Evolutionary conservation across 805 yeast species (phyloP).

Genomic region (Candida anglica): DNA sequence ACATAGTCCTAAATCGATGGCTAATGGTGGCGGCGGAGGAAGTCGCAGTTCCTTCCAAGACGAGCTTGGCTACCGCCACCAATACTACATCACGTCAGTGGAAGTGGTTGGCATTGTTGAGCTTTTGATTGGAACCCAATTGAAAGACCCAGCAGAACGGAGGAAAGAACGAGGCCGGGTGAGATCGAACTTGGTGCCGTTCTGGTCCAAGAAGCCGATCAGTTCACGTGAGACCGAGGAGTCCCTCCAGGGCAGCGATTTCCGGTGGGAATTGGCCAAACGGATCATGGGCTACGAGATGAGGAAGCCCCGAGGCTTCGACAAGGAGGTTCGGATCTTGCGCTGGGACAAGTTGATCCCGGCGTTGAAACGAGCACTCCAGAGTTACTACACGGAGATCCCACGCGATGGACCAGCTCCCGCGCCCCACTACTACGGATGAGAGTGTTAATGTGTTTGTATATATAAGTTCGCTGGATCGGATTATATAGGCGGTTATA

Average conservation of each 20-base stretch:
- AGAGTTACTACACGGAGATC: conserved; percentile 59
- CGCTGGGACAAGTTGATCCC: conserved; percentile 58
- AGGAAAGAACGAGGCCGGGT: conserved; percentile 65
- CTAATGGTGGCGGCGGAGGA: neutral
- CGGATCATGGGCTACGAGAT: conserved; percentile 61
- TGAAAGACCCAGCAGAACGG: conserved; percentile 44
- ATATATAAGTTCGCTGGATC: no score
- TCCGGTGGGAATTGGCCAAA: conserved; percentile 53
- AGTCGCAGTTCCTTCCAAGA: neutral
- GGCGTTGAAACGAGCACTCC: conserved; percentile 60
- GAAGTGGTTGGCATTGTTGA: conserved; percentile 67
- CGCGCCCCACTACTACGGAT: no score
- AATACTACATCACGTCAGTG: conserved; percentile 58
- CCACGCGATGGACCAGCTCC: no score
- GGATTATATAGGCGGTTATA: no score
- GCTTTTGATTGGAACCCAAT: conserved; percentile 49
- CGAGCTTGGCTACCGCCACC: conserved; percentile 8
- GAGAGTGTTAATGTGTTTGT: no score
- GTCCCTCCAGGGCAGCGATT: conserved; percentile 21
- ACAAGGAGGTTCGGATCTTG: conserved; percentile 61
- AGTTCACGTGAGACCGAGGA: conserved; percentile 39
- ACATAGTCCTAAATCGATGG: neutral
- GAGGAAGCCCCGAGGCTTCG: conserved; percentile 65
- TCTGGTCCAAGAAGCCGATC: conserved; percentile 61
- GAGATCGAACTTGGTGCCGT: conserved; percentile 62